Evolutionary conservation across 2,329 filamentous ascomycete genomes (phyloP), one percentile per base, ranked within the genome.

Genomic region (Venturia carpophila): DNA sequence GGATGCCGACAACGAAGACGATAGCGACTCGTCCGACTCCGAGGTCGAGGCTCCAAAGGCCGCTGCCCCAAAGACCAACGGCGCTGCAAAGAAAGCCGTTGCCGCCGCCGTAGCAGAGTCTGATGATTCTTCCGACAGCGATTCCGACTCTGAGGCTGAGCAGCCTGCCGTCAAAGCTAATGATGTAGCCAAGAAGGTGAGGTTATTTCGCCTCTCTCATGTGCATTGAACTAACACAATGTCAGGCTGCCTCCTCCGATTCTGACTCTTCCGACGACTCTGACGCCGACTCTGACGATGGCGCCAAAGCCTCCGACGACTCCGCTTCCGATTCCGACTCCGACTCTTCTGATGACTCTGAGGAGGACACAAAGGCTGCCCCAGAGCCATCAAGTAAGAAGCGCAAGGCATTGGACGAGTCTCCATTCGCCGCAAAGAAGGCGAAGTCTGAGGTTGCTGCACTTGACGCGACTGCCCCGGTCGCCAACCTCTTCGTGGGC

Each of bases 401-500:
- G 83, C 84, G 85, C 76, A 88, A 88, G 82, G 84, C 84, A 64
- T 83, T 84, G 67, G 78, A 79, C 55, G 74, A 73, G 41, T 79
- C 80, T 21, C 24, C 66, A 64, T 77, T 83, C 43, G 77, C 79
- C 19, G 74, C 82, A 67, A 91, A 90, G 84, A 90, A 89, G 82
- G 78, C 79, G 74, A 89, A 89, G 83, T 83, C 81, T 43, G 83
- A 86, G 65, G 76, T 74, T 17, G 52, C 73, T 76, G 58, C 75
- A 74, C 63, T 80, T 75, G 67, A 75, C 42, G 68, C 70, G 47
- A 47, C 66, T 69, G 74, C 41, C 27, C 71, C 69, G 76, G 76
- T 80, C 71, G 80, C 80, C 69, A 96, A 92, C 72, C 86, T 97
- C 64, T 97, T 96, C 77, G 86, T 92, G 69, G 92, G 92, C 71